Evolutionary conservation across 164 flowering plant genomes (phyloP).

Genomic region (Taxillus chinensis): DNA sequence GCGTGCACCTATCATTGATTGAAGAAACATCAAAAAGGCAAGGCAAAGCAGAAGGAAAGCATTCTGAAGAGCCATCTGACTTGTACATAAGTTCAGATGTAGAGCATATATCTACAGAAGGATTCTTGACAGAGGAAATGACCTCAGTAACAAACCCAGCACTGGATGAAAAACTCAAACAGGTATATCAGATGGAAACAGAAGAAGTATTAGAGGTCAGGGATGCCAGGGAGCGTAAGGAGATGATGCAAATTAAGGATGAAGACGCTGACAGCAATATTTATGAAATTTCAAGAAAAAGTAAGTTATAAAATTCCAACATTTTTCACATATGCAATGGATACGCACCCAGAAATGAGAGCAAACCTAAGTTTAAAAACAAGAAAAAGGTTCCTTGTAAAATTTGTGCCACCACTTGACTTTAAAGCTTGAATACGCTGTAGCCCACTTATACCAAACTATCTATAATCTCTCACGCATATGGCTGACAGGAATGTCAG

Average conservation of each 20-base stretch:
- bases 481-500: no score
- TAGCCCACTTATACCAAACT: no score
- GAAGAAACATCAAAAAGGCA: constrained; percentile 8
- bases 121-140: not conserved
- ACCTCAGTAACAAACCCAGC: constrained; percentile 10
- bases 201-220: not conserved
- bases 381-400: no score
- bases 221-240: not conserved
- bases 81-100: not conserved
- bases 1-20: not conserved
- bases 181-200: not conserved
- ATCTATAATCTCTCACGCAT: no score
- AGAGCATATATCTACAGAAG: constrained; percentile 10
- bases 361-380: no score
- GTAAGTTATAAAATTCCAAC: constrained; percentile 1
- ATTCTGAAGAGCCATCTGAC: constrained; percentile 2
- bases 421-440: no score
- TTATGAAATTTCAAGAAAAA: not conserved
- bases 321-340: not conserved
- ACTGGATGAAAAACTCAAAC: constrained; percentile 2
- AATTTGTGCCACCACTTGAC: no score
- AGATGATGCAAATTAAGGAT: constrained; percentile 1
- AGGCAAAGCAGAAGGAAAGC: constrained; percentile 7
- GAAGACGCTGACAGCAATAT: not conserved
- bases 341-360: no score